Evolutionary conservation across 139 green algal species (phyloP).

Genomic region (Tetradesmus obliquus): DNA sequence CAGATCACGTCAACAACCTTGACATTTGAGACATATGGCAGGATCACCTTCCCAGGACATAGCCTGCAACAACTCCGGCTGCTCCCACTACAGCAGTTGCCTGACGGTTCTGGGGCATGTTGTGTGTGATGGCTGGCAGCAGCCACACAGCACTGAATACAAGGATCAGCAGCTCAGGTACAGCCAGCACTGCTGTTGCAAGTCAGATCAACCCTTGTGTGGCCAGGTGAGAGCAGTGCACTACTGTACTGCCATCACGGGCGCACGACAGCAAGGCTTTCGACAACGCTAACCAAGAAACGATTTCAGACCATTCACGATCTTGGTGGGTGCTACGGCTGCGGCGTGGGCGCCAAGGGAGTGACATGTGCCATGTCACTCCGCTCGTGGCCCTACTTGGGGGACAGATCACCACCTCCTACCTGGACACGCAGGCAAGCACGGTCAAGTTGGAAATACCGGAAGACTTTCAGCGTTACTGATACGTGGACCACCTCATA

Average conservation of each 20-base stretch:
- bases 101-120: background rate
- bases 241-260: background rate
- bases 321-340: background rate
- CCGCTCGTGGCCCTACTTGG: background rate
- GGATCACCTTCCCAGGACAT: background rate
- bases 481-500: background rate
- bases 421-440: background rate
- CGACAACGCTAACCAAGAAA: background rate
- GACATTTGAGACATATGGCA: too few relatives aligned
- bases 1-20: too few relatives aligned
- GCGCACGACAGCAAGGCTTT: too few relatives aligned
- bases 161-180: background rate
- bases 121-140: background rate
- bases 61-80: background rate
- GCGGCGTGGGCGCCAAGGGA: background rate
- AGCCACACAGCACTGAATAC: background rate
- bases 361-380: constrained; percentile 5
- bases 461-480: background rate
- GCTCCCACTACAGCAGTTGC: background rate
- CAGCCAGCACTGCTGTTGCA: background rate
- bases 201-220: background rate
- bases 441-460: background rate
- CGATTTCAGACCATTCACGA: background rate
- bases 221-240: background rate
- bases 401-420: background rate